Evolutionary conservation across 2,329 filamentous ascomycete species (phyloP), one percentile per base, ranked within the genome.

Genomic region (Trichophyton verrucosum): DNA sequence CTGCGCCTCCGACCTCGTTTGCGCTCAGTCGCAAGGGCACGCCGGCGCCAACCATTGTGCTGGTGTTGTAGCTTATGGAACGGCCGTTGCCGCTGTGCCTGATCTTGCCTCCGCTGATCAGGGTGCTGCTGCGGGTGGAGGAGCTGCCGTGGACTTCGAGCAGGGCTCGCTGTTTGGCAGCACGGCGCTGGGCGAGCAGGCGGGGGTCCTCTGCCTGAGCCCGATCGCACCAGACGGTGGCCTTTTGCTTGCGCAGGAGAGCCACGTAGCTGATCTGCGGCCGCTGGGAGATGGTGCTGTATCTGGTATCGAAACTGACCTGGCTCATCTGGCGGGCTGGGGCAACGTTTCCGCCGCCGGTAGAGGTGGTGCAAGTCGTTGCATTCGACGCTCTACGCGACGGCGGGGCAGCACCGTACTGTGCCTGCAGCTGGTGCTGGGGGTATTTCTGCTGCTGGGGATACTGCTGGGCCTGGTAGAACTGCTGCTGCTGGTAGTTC

Each of bases 211-310:
- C 91, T 64, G 89, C 86, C 73, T 99, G 94, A 8, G 92, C 83
- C 60, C 91, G 87, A 71, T 97, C 94, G 77, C 91, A 96, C 94
- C 94, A 99, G 3, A 99, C 94, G 0, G 94, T 99, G 36, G 91
- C 94, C 73, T 97, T 97, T 75, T 99, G 94, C 73, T 91, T 92
- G 64, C 94, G 85, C 76, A 99, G 86, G n/a, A 96, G 81, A 40
- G 94, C 91, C 58, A 99, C 94, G 74, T 99, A 99, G 65, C 90
- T 86, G n/a, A 87, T 76, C 64, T 82, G 82, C 22, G 89, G 95
- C 67, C 77, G 78, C 68, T 89, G 85, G 58, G 87, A 88, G 2
- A 90, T 95, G 33, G 86, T 89, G 30, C 89, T 95, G 66, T 91
- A 84, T 63, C 88, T 86, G 57, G 76, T 71, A 59, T 75, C 72